A percentile compares a stretch with the other conserved stretches of the same genome.
These are phyloP conservation scores for Drosera spatulata DNA, from an alignment of 179 eudicot genomes.

Conservation along the genomic window DNA sequence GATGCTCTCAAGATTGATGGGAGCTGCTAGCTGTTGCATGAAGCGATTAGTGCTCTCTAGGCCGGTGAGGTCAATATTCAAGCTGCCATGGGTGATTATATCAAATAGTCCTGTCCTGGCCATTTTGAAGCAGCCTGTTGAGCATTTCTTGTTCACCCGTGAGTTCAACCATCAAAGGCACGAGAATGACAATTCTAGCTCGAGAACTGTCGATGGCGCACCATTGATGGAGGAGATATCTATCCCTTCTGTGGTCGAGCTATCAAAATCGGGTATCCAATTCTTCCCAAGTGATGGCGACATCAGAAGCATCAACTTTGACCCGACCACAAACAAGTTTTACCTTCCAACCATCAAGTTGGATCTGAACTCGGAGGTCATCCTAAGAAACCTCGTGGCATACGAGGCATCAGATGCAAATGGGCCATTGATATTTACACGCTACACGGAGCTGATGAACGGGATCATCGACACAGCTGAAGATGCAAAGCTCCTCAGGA, in stretches of 20 bases:
- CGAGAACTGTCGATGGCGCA: constrained; percentile 1
- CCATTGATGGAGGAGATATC: constrained; percentile 14
- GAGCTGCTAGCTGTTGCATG: neutral
- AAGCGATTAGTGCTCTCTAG: constrained; percentile 10
- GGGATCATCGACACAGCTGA: constrained; percentile 5
- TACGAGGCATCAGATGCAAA: constrained; percentile 1
- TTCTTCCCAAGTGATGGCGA: neutral
- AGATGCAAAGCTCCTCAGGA: constrained; percentile 7
- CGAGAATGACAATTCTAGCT: constrained; percentile 4
- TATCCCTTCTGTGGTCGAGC: constrained; percentile 2
- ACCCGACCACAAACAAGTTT: neutral
- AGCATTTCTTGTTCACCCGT: constrained; percentile 8
- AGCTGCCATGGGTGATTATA: constrained; percentile 35
- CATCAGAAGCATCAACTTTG: neutral
- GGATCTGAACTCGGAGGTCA: constrained; percentile 1
- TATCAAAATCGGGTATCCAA: neutral
- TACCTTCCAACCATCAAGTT: neutral
- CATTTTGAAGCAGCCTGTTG: constrained; percentile 17
- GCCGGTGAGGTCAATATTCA: constrained; percentile 16
- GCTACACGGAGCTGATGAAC: constrained; percentile 7
- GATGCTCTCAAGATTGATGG: constrained; percentile 5
- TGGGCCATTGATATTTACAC: constrained; percentile 1
- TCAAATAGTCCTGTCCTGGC: constrained; percentile 33
- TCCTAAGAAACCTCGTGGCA: constrained; percentile 1
- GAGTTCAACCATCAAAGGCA: constrained; percentile 4